Conservation (phyloP, 441 rosid genomes). For the Gossypium gossypioides region DNA sequence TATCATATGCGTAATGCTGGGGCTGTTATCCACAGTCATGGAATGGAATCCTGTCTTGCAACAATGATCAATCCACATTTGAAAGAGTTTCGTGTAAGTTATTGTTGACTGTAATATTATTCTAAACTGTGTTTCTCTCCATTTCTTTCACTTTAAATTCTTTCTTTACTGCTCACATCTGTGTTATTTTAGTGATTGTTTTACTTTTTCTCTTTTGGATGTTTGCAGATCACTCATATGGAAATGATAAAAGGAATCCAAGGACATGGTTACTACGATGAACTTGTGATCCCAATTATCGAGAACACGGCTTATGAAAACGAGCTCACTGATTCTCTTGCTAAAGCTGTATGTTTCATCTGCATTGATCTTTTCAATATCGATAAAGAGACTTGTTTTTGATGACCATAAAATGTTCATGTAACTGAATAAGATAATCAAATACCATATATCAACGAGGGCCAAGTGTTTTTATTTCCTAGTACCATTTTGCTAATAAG, state of each 20-base stretch:
- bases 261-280: constrained; percentile 93
- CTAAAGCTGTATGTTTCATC: constrained; percentile 59
- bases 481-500: neutral
- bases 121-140: neutral
- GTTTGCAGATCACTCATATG: constrained; percentile 77
- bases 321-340: constrained; percentile 82
- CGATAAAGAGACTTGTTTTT: neutral
- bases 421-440: neutral
- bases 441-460: neutral
- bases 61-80: constrained; percentile 80
- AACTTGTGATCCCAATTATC: constrained; percentile 87
- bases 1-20: constrained; percentile 86
- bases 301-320: constrained; percentile 90
- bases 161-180: neutral
- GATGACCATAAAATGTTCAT: neutral
- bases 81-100: constrained; percentile 71
- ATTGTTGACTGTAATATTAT: constrained; percentile 5
- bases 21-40: constrained; percentile 95
- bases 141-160: neutral
- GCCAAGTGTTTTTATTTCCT: neutral
- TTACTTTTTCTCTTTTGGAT: constrained; percentile 13
- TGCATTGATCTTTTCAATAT: neutral
- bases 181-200: constrained; percentile 4
- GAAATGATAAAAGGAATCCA: constrained; percentile 98
- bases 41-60: constrained; percentile 85